Evolutionary conservation across 1,284 basidiomycete genomes (phyloP), one percentile per base, ranked within the genome.

Genomic region (Kwoniella shivajii): DNA sequence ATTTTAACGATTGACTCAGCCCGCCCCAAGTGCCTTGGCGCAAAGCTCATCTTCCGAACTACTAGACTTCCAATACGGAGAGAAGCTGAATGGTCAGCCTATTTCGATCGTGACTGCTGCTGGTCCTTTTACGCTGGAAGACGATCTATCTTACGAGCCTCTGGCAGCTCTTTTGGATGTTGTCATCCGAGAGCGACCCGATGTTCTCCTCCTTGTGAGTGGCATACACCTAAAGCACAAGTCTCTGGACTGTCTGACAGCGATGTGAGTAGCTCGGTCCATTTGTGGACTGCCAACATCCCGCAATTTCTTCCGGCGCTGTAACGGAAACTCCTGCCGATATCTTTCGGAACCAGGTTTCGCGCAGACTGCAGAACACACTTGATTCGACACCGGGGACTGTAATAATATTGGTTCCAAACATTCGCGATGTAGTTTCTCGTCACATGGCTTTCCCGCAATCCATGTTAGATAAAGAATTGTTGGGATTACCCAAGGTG

Each of bases 231-330:
- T 13, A n/a, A n/a, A n/a, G n/a, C n/a, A n/a, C n/a, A n/a, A n/a
- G n/a, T n/a, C n/a, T n/a, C n/a, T n/a, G n/a, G n/a, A n/a, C n/a
- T n/a, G n/a, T n/a, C n/a, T n/a, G n/a, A n/a, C n/a, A n/a, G n/a
- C n/a, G n/a, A n/a, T n/a, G n/a, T n/a, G n/a, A n/a, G 26, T 68
- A 94, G 92, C 78, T 90, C 13, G 95, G 95, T 0, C 95, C 95
- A 0, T 98, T 98, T 70, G 77, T 98, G 34, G 90, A 95, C 63
- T 76, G 83, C 0, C 73, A 82, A 13, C 92, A 98, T 75, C 84
- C 88, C 0, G 78, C 82, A 39, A 83, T 98, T 58, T 85, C 84
- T 69, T 73, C 79, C 2, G 92, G 92, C 2, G 86, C 90, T 41
- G 74, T 87, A 26, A 85, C 87, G 53, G 77, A 82, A 49, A 79